phyloP scores from a whole-genome alignment of 495 filamentous ascomycete genomes.

The Usnea hakonensis region DNA sequence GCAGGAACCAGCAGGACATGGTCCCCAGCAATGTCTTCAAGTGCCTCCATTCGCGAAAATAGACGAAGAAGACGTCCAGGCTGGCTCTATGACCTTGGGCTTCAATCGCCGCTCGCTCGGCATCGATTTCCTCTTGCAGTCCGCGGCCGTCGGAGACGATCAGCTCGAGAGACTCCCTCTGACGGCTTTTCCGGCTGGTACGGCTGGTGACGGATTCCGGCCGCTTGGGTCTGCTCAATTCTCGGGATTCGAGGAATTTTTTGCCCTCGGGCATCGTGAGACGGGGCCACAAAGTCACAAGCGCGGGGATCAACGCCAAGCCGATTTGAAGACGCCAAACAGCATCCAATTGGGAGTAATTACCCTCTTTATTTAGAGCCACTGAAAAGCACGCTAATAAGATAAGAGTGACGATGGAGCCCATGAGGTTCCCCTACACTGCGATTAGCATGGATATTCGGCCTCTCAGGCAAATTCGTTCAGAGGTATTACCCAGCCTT shows the following conservation, averaged over 20 bases:
- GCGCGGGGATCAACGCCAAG: slow-evolving; percentile 22
- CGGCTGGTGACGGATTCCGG: slow-evolving; percentile 12
- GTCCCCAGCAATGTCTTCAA: slow-evolving; percentile 21
- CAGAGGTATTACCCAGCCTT: slow-evolving; percentile 6
- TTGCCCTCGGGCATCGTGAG: slow-evolving; percentile 25
- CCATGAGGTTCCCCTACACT: slow-evolving; percentile 16
- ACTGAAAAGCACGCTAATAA: slow-evolving; percentile 17
- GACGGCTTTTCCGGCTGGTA: slow-evolving; percentile 10
- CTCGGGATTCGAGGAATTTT: slow-evolving; percentile 22
- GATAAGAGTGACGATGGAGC: slow-evolving; percentile 16
- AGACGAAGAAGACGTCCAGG: slow-evolving; percentile 22
- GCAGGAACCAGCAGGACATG: slow-evolving; percentile 21
- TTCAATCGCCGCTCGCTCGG: slow-evolving; percentile 8
- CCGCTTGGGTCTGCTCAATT: slow-evolving; percentile 7
- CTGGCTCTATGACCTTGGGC: slow-evolving; percentile 12
- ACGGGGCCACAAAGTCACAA: slow-evolving; percentile 19
- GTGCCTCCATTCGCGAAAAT: slow-evolving; percentile 25
- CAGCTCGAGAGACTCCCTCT: slow-evolving; percentile 4
- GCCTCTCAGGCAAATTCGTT: neutral
- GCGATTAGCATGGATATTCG: neutral
- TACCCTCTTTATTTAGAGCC: slow-evolving; percentile 8
- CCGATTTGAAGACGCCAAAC: slow-evolving; percentile 27
- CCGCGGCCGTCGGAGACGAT: slow-evolving; percentile 9
- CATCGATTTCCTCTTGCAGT: slow-evolving; percentile 17
- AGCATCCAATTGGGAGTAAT: slow-evolving; percentile 19